Conservation (phyloP, 2,329 filamentous ascomycete genomes). For the Pseudophaeomoniella oleicola region DNA sequence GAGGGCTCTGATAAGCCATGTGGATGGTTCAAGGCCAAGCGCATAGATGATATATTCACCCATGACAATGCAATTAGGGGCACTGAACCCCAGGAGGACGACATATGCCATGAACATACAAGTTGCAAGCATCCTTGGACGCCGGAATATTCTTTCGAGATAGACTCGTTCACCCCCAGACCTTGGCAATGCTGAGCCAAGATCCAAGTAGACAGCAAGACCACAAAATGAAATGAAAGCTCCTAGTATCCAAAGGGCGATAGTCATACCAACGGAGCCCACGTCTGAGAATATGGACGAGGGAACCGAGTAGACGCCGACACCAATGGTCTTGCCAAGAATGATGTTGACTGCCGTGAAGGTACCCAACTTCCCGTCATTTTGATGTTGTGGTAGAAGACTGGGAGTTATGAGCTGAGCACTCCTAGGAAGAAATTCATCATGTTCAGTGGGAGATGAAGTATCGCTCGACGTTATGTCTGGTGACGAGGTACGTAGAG, state of each 20-base stretch:
- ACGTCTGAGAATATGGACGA: constrained; percentile 41
- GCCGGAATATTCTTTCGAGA: constrained; percentile 37
- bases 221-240: constrained; percentile 30
- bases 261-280: constrained; percentile 38
- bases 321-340: constrained; percentile 24
- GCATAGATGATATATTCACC: constrained; percentile 38
- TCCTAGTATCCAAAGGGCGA: constrained; percentile 41
- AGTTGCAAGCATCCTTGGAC: constrained; percentile 36
- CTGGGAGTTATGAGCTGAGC: constrained; percentile 5
- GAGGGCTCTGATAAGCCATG: constrained; percentile 35
- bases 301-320: constrained; percentile 40
- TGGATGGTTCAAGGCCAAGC: constrained; percentile 15
- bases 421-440: constrained; percentile 5
- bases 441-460: neutral
- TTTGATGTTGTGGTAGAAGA: constrained; percentile 4
- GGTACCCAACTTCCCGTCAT: neutral
- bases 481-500: neutral
- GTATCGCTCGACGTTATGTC: neutral
- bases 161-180: constrained; percentile 40
- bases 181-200: constrained; percentile 29
- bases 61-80: constrained; percentile 37
- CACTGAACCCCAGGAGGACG: constrained; percentile 35
- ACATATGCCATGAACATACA: constrained; percentile 39
- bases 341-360: constrained; percentile 14
- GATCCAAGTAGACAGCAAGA: constrained; percentile 31